These are phyloP conservation scores for Aspergillus udagawae DNA, from an alignment of 2,329 filamentous ascomycete genomes.

Conservation along the genomic window DNA sequence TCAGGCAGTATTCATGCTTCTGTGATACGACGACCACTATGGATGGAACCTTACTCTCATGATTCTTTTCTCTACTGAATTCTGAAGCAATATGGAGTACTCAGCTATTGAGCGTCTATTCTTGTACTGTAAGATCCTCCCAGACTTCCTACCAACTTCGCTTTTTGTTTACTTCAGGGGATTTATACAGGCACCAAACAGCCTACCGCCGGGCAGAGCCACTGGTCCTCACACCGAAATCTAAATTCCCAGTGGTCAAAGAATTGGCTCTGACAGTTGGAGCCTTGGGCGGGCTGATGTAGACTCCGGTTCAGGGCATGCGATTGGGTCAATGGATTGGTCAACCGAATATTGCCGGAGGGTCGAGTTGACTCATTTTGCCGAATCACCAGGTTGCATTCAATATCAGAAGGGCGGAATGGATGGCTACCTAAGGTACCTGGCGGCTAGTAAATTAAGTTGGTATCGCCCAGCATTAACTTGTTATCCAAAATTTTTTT, in stretches of 20 bases:
- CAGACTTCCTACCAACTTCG: too few species aligned
- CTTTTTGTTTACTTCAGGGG: background rate
- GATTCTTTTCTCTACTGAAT: background rate
- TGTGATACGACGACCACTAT: background rate
- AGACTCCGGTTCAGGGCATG: slow-evolving; percentile 21
- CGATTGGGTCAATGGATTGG: slow-evolving; percentile 20
- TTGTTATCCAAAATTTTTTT: background rate
- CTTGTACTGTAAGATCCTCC: too few species aligned
- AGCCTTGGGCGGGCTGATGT: slow-evolving; percentile 29
- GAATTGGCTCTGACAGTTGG: slow-evolving; percentile 23
- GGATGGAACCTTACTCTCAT: background rate
- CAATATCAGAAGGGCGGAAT: slow-evolving; percentile 5
- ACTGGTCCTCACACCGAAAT: slow-evolving; percentile 18
- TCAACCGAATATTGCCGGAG: slow-evolving; percentile 8
- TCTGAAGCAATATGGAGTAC: background rate
- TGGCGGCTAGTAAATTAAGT: slow-evolving; percentile 4
- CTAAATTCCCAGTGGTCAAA: slow-evolving; percentile 17
- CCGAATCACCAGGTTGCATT: slow-evolving; percentile 12
- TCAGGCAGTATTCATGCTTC: background rate
- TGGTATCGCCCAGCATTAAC: slow-evolving; percentile 5
- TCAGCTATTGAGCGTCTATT: background rate
- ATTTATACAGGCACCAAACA: background rate
- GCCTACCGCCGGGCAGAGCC: background rate
- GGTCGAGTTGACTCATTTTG: slow-evolving; percentile 5
- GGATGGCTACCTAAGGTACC: slow-evolving; percentile 4